phyloP scores from a whole-genome alignment of 495 filamentous ascomycete species.

The Hyaloscypha hepaticicola region DNA sequence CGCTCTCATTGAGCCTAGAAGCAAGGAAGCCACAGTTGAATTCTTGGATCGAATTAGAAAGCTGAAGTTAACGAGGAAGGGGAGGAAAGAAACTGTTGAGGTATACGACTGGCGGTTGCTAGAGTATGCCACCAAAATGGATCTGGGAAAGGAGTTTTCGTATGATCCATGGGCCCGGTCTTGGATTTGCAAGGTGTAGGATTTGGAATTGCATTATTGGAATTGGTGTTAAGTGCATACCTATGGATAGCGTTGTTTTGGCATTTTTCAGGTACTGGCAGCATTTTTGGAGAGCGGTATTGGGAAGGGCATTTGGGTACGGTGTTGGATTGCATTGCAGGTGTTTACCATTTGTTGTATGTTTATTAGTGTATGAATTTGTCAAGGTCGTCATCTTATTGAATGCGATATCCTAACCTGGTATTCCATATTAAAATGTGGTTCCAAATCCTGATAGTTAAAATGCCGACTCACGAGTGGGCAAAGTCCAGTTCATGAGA shows the following conservation, averaged over 20 bases:
- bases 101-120: slow-evolving; percentile 53
- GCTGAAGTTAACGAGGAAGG: slow-evolving; percentile 36
- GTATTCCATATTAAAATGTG: too few relatives aligned
- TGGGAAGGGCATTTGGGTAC: background rate
- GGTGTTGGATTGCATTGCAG: background rate
- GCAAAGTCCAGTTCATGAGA: background rate
- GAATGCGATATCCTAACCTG: background rate
- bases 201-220: background rate
- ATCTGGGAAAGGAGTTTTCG: slow-evolving; percentile 28
- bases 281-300: background rate
- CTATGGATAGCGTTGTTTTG: background rate
- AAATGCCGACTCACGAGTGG: background rate
- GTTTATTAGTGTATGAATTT: background rate
- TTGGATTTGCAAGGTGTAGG: slow-evolving; percentile 23
- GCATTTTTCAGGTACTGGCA: background rate
- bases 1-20: slow-evolving; percentile 45
- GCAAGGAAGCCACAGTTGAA: slow-evolving; percentile 37
- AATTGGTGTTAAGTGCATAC: background rate
- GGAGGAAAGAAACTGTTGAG: slow-evolving; percentile 40
- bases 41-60: slow-evolving; percentile 40
- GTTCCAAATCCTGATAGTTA: too few relatives aligned
- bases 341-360: background rate
- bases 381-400: background rate
- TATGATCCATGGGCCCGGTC: slow-evolving; percentile 24
- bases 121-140: slow-evolving; percentile 41